Evolutionary conservation across 345 rosid species (phyloP).

Genomic region (Ricinus communis): DNA sequence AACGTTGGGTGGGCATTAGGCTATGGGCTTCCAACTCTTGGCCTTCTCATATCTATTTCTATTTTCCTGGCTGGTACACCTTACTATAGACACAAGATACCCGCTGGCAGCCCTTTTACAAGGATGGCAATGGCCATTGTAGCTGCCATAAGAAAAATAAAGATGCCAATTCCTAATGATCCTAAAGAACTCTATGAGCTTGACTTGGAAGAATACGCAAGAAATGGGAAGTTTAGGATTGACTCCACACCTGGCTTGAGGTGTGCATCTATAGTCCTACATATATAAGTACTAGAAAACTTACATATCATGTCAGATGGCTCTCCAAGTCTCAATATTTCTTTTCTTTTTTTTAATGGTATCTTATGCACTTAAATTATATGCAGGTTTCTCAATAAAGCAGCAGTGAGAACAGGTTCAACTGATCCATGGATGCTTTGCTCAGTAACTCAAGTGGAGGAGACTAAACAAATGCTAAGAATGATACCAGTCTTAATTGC

Average conservation of each 20-base stretch:
- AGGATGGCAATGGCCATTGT: slow-evolving; percentile 75
- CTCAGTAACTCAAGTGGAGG: slow-evolving; percentile 86
- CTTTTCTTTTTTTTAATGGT: background rate
- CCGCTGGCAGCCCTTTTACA: slow-evolving; percentile 71
- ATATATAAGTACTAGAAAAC: too few species aligned
- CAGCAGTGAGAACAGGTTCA: slow-evolving; percentile 60
- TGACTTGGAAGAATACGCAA: slow-evolving; percentile 48
- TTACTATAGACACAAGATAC: slow-evolving; percentile 65
- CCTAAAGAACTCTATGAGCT: slow-evolving; percentile 54
- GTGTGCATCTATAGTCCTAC: slow-evolving; percentile 26
- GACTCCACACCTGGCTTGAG: slow-evolving; percentile 55
- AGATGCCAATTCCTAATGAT: slow-evolving; percentile 41
- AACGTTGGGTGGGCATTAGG: slow-evolving; percentile 86
- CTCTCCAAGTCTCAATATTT: too few species aligned
- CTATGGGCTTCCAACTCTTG: slow-evolving; percentile 74
- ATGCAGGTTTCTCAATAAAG: slow-evolving; percentile 67
- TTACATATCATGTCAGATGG: too few species aligned
- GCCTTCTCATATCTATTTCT: slow-evolving; percentile 51
- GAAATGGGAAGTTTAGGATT: slow-evolving; percentile 55
- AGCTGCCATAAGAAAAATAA: slow-evolving; percentile 64
- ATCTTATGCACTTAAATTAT: background rate
- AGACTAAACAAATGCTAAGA: slow-evolving; percentile 86
- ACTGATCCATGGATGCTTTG: slow-evolving; percentile 60
- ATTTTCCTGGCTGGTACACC: slow-evolving; percentile 73
- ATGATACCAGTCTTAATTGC: slow-evolving; percentile 74